Base-by-base conservation (phyloP, 805 yeast genomes). In the Starmerella apis region DNA sequence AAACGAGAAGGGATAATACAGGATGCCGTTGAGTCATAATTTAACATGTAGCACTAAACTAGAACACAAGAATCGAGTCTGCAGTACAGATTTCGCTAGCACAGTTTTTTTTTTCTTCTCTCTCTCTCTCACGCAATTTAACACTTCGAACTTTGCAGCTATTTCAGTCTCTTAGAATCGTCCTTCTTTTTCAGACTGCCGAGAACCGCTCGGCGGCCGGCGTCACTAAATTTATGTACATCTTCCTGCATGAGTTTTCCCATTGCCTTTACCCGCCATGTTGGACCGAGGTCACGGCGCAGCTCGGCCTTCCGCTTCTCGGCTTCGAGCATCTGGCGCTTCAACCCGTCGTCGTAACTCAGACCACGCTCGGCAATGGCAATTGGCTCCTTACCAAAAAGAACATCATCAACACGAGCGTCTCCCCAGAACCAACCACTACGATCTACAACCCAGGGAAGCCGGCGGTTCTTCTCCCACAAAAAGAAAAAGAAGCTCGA, bases 341-440 rank as follows among this genome's bases (percentile, higher is more conserved):
- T 76, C 58, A 75, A 64, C 63, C 76, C 73, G 59, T 75, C 80
- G 61, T 81, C 81, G 61, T 79, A 72, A 14, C 79, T 75, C 50
- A 79, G 65, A 10, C 85, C 86, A 44, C 74, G 76, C 63, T 84
- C 90, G 3, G 92, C 88, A 51, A 76, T 81, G 16, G 79, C 81
- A n/a, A 84, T 63, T 1, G 83, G 66, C 61, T 84, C 92, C 61
- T 83, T 81, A 20, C 94, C 92, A 58, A 86, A 82, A n/a, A 86
- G 59, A 47, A 78, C 75, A 63, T 86, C 95, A 65, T 81, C 82
- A 1, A 86, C 82, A 52, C 95, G 72, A 14, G 94, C 95, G 64
- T 86, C 94, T 30, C 92, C 88, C 94, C 94, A 86, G 68, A 83
- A 86, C 71, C 86, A 86, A 11, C 94, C 95, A 59, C 79, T 80